Evolutionary conservation across 1,284 basidiomycete species (phyloP).

Genomic region (Boletellus sp.): DNA sequence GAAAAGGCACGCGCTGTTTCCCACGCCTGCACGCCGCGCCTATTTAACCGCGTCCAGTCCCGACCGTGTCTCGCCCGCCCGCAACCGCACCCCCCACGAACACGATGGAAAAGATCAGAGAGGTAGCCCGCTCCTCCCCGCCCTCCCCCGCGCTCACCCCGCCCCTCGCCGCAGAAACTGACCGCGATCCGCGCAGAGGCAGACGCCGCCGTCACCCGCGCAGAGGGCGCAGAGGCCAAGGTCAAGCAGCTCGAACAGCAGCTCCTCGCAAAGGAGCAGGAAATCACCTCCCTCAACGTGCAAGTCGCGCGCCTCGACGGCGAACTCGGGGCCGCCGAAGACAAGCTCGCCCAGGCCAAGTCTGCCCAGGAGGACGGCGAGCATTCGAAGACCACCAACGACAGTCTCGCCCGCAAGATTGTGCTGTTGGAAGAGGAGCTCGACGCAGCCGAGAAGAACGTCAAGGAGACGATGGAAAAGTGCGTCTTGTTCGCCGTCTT

Average conservation of each 20-base stretch:
- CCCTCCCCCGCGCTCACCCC: constrained; percentile 7
- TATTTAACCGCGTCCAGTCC: constrained; percentile 22
- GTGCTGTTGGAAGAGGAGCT: constrained; percentile 93
- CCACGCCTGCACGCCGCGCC: constrained; percentile 18
- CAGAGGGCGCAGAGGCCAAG: constrained; percentile 82
- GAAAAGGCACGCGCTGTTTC: constrained; percentile 31
- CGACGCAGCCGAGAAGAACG: constrained; percentile 93
- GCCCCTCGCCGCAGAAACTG: constrained; percentile 52
- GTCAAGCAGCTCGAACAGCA: constrained; percentile 82
- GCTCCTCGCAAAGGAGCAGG: constrained; percentile 84
- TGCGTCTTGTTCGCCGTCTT: constrained; percentile 42
- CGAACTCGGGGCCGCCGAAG: constrained; percentile 78
- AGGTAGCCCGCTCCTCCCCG: constrained; percentile 36
- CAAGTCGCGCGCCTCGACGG: constrained; percentile 68
- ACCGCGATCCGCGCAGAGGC: constrained; percentile 78
- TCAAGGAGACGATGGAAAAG: constrained; percentile 98
- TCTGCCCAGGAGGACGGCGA: constrained; percentile 70
- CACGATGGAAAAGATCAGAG: constrained; percentile 74
- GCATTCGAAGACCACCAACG: constrained; percentile 69
- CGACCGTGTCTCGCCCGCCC: constrained; percentile 8
- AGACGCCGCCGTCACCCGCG: constrained; percentile 75
- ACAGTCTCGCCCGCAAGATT: constrained; percentile 82
- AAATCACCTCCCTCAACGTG: constrained; percentile 81
- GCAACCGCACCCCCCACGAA: constrained; percentile 15
- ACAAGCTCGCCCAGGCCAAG: constrained; percentile 74